Percentiles rank a stretch among this genome's conserved stretches.
Conservation (phyloP, 345 rosid species). For the Syzygium aromaticum region DNA sequence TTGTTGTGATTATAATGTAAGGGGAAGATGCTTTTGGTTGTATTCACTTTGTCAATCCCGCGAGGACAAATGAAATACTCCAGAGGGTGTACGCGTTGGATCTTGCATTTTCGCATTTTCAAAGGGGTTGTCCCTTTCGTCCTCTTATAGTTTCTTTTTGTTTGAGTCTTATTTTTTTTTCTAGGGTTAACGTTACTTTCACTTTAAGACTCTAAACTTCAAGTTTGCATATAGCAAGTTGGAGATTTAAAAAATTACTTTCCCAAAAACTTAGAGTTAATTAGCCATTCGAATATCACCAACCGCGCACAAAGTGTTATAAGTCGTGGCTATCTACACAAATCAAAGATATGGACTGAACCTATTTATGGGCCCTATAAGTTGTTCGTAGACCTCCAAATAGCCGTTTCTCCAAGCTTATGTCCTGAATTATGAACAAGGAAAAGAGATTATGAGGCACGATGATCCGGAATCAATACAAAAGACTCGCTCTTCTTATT, state of each 20-base stretch:
- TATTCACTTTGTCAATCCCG: neutral
- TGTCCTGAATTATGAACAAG: neutral
- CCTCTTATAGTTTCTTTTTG: neutral
- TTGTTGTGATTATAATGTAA: neutral
- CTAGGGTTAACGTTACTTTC: neutral
- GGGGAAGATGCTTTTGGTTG: neutral
- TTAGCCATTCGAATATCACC: neutral
- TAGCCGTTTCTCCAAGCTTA: neutral
- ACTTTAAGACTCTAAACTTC: neutral
- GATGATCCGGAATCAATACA: neutral
- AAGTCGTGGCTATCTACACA: neutral
- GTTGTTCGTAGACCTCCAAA: neutral
- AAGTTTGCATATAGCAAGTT: neutral
- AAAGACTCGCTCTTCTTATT: neutral
- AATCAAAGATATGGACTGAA: neutral
- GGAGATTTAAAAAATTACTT: neutral
- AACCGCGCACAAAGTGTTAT: neutral
- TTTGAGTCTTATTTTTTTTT: neutral
- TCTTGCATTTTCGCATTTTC: neutral
- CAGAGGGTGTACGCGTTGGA: neutral
- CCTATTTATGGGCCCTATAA: neutral
- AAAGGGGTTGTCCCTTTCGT: neutral
- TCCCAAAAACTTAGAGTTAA: neutral
- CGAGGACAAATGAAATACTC: neutral
- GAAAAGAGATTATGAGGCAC: neutral